Percentiles rank a stretch among this genome's conserved stretches.
These are phyloP conservation scores for Ettlia oleoabundans DNA, from an alignment of 139 green algal species.

Conservation along the genomic window DNA sequence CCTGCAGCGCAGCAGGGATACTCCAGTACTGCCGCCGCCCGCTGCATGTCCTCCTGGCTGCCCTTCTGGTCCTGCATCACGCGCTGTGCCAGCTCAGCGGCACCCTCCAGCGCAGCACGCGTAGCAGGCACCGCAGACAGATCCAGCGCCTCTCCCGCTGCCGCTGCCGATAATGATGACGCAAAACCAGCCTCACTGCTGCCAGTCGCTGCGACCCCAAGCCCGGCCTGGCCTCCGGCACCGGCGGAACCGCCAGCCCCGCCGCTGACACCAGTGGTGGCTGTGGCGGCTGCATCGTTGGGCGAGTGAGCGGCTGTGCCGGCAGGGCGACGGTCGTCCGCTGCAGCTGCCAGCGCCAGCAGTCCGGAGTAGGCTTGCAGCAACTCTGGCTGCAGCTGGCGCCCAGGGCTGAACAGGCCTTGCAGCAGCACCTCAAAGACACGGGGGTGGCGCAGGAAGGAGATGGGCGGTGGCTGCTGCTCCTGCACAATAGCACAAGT, in stretches of 20 bases:
- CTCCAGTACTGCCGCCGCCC: slow-evolving; percentile 11
- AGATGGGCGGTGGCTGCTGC: slow-evolving; percentile 30
- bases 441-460: slow-evolving; percentile 47
- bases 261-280: too few species aligned
- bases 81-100: slow-evolving; percentile 36
- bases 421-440: slow-evolving; percentile 50
- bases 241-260: too few species aligned
- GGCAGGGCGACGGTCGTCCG: slow-evolving; percentile 28
- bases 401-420: slow-evolving; percentile 36
- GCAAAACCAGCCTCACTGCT: too few species aligned
- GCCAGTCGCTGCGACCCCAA: too few species aligned
- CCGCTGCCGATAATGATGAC: neutral
- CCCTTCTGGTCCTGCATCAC: slow-evolving; percentile 35
- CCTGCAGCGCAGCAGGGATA: slow-evolving; percentile 44
- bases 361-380: slow-evolving; percentile 29
- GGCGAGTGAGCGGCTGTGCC: neutral
- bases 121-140: slow-evolving; percentile 38
- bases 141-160: slow-evolving; percentile 24
- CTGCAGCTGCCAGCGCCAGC: slow-evolving; percentile 46
- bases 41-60: slow-evolving; percentile 9
- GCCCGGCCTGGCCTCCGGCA: too few species aligned
- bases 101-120: slow-evolving; percentile 28
- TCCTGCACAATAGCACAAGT: neutral
- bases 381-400: slow-evolving; percentile 32
- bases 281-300: neutral